Conservation (phyloP, 805 yeast species). For the Monosporozyma servazzii region DNA sequence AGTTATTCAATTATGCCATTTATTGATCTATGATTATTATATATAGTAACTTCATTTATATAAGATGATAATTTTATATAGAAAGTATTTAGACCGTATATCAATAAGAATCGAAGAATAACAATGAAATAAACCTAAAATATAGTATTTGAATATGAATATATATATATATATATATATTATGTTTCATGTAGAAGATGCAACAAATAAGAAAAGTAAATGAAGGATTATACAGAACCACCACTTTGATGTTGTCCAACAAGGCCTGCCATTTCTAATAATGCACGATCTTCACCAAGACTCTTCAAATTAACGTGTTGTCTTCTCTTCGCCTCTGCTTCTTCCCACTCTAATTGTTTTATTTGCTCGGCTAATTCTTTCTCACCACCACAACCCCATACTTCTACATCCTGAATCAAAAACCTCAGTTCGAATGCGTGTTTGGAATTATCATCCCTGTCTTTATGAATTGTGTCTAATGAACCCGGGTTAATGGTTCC, state of each 20-base stretch:
- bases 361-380: constrained; percentile 70
- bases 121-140: not conserved
- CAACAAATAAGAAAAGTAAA: not conserved
- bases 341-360: constrained; percentile 86
- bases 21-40: too few relatives aligned
- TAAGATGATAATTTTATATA: not conserved
- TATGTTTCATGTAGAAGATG: not conserved
- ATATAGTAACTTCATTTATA: not conserved
- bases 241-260: constrained; percentile 44
- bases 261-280: constrained; percentile 74
- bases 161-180: not conserved
- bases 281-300: constrained; percentile 73
- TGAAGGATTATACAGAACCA: constrained; percentile 35
- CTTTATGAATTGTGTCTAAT: constrained; percentile 12
- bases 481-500: constrained; percentile 38
- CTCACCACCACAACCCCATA: constrained; percentile 84
- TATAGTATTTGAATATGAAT: not conserved
- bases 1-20: not conserved
- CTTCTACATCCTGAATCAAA: constrained; percentile 67
- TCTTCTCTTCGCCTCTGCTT: constrained; percentile 71
- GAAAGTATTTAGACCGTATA: not conserved
- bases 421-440: constrained; percentile 56
- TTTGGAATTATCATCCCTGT: constrained; percentile 9
- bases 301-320: constrained; percentile 56
- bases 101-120: not conserved